A percentile compares a stretch with the other conserved stretches of the same genome.
phyloP scores from a whole-genome alignment of 768 basidiomycete species.

The Kwoniella sp. region DNA sequence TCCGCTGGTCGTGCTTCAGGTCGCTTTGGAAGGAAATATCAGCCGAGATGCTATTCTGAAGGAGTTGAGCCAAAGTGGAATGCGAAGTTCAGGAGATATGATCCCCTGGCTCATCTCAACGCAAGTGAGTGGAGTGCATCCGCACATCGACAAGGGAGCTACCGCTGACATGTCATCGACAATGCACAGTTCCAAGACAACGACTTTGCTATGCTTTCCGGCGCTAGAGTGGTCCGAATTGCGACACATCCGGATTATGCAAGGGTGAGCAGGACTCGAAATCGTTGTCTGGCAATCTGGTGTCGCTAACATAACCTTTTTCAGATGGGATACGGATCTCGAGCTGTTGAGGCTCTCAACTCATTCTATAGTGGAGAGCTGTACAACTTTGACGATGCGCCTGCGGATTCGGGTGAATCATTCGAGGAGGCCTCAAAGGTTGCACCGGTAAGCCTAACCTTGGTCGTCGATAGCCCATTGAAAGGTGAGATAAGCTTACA shows the following conservation, averaged over 20 bases:
- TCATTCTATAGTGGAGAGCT: conserved; percentile 92
- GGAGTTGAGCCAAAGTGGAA: conserved; percentile 72
- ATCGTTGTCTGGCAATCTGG: not conserved
- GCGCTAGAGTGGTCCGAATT: conserved; percentile 86
- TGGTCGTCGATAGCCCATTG: too few relatives aligned
- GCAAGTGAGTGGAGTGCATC: conserved; percentile 54
- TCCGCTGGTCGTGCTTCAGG: conserved; percentile 91
- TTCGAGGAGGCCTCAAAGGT: conserved; percentile 64
- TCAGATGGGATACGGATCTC: conserved; percentile 95
- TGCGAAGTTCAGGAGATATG: conserved; percentile 89
- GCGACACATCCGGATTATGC: conserved; percentile 96
- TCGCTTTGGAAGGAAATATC: conserved; percentile 92
- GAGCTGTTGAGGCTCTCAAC: conserved; percentile 82
- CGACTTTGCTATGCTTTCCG: conserved; percentile 87
- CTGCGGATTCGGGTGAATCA: conserved; percentile 60
- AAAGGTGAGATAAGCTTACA: not conserved
- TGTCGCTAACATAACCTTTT: not conserved
- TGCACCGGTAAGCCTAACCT: conserved; percentile 37
- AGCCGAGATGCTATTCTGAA: conserved; percentile 82
- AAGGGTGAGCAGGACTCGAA: conserved; percentile 63
- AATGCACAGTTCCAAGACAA: conserved; percentile 82
- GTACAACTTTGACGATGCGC: conserved; percentile 77
- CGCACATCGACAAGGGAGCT: not conserved
- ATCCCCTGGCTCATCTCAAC: conserved; percentile 96
- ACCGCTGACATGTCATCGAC: conserved; percentile 17